These are phyloP conservation scores for Leptographium wingfieldii DNA, from an alignment of 2,329 filamentous ascomycete genomes.

Conservation along the genomic window DNA sequence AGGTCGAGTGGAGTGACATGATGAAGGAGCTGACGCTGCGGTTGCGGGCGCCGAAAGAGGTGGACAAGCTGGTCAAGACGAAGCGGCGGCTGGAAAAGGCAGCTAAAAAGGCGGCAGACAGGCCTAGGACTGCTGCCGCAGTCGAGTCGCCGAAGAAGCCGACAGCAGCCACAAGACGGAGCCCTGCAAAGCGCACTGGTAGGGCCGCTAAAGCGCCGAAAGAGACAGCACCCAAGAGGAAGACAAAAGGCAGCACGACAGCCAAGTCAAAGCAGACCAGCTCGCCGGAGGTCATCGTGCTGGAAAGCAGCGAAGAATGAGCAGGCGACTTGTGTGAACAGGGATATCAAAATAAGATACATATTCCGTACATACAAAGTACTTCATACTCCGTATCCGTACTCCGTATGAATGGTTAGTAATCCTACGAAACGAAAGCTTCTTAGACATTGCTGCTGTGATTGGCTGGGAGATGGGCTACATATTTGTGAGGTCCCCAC, in stretches of 20 bases:
- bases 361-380: neutral
- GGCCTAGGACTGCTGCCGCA: neutral
- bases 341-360: neutral
- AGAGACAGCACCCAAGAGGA: neutral
- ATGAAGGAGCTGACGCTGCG: slow-evolving; percentile 74
- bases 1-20: slow-evolving; percentile 60
- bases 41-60: slow-evolving; percentile 54
- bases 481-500: neutral
- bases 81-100: slow-evolving; percentile 9
- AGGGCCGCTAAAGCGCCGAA: neutral
- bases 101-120: neutral
- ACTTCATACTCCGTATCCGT: too few species aligned
- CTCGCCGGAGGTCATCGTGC: neutral
- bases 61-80: slow-evolving; percentile 52
- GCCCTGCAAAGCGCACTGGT: neutral
- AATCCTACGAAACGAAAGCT: too few species aligned
- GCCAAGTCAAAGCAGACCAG: neutral
- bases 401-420: too few species aligned
- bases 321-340: too few species aligned
- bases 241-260: neutral
- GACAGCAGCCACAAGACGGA: neutral
- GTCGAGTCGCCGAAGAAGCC: neutral
- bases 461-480: neutral
- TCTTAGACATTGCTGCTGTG: neutral
- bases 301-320: neutral